phyloP scores from a whole-genome alignment of 495 filamentous ascomycete species.

The Lepraria neglecta region DNA sequence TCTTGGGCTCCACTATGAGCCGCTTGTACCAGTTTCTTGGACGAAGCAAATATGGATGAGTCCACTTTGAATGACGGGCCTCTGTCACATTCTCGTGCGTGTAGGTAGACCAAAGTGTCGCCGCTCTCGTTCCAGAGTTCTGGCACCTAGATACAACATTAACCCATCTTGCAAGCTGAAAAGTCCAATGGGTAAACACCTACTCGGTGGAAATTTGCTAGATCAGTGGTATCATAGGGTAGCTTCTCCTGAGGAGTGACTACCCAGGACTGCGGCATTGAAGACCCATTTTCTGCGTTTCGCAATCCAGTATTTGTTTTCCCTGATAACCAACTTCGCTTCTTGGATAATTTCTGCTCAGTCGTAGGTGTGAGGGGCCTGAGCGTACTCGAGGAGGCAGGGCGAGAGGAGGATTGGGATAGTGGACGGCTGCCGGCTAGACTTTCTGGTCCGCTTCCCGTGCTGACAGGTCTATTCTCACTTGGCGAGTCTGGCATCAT shows the following conservation, averaged over 20 bases:
- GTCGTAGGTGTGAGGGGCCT: constrained; percentile 15
- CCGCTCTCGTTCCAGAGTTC: constrained; percentile 86
- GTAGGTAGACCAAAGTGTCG: constrained; percentile 79
- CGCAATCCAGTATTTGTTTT: constrained; percentile 38
- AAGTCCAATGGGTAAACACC: background rate
- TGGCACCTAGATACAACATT: constrained; percentile 48
- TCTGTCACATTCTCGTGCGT: constrained; percentile 56
- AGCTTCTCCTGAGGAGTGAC: constrained; percentile 50
- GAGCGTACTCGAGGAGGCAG: constrained; percentile 21
- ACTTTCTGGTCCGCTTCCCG: constrained; percentile 36
- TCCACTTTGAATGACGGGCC: constrained; percentile 74
- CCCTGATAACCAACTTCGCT: constrained; percentile 52
- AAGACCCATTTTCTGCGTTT: constrained; percentile 27
- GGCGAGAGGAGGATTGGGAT: constrained; percentile 37
- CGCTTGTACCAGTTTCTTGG: constrained; percentile 59
- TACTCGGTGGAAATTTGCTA: constrained; percentile 38
- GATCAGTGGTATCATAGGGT: constrained; percentile 53
- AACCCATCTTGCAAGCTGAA: background rate
- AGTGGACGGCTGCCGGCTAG: constrained; percentile 30
- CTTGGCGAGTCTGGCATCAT: constrained; percentile 3
- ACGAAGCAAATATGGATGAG: constrained; percentile 64
- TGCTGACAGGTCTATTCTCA: constrained; percentile 18
- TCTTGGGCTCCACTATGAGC: constrained; percentile 47
- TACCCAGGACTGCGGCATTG: constrained; percentile 53
- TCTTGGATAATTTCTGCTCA: constrained; percentile 33